A percentile compares a stretch with the other conserved stretches of the same genome.
Conservation (phyloP, 768 basidiomycete species). For the Lyophyllum decastes region DNA sequence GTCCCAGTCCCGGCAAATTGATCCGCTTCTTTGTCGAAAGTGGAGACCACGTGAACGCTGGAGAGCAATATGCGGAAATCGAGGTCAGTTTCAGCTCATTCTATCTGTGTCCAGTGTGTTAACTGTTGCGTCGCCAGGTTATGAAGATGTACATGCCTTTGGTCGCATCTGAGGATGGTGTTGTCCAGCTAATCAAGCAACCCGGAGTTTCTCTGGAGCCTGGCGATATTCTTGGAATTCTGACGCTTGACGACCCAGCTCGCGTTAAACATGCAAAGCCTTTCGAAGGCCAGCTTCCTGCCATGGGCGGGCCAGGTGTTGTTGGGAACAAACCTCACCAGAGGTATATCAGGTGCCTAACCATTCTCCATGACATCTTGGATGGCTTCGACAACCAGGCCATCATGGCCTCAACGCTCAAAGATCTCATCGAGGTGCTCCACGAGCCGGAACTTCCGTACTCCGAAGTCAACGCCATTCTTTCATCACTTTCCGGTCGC, state of each 20-base stretch:
- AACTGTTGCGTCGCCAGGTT: slow-evolving; percentile 45
- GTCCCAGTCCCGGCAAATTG: slow-evolving; percentile 95
- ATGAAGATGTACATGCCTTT: slow-evolving; percentile 99
- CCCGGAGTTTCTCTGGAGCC: slow-evolving; percentile 96
- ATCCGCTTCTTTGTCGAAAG: slow-evolving; percentile 94
- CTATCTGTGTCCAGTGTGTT: background rate
- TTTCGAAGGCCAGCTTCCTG: slow-evolving; percentile 90
- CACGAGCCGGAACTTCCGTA: slow-evolving; percentile 88
- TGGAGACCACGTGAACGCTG: slow-evolving; percentile 95
- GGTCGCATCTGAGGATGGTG: slow-evolving; percentile 90
- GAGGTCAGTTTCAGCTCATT: slow-evolving; percentile 58
- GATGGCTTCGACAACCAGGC: slow-evolving; percentile 97
- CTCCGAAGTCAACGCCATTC: slow-evolving; percentile 78
- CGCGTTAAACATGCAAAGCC: slow-evolving; percentile 99
- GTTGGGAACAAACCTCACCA: slow-evolving; percentile 91
- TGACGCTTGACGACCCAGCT: slow-evolving; percentile 92
- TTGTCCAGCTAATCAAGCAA: slow-evolving; percentile 95
- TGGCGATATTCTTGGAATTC: slow-evolving; percentile 95
- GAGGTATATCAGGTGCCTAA: slow-evolving; percentile 70
- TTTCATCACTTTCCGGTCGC: slow-evolving; percentile 89
- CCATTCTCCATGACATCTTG: slow-evolving; percentile 85
- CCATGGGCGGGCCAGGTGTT: slow-evolving; percentile 84
- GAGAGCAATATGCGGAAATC: slow-evolving; percentile 97
- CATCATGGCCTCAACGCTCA: slow-evolving; percentile 82
- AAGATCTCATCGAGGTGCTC: slow-evolving; percentile 81